Evolutionary conservation across 2,329 filamentous ascomycete species (phyloP).

Genomic region (Aspergillus aculeatus): DNA sequence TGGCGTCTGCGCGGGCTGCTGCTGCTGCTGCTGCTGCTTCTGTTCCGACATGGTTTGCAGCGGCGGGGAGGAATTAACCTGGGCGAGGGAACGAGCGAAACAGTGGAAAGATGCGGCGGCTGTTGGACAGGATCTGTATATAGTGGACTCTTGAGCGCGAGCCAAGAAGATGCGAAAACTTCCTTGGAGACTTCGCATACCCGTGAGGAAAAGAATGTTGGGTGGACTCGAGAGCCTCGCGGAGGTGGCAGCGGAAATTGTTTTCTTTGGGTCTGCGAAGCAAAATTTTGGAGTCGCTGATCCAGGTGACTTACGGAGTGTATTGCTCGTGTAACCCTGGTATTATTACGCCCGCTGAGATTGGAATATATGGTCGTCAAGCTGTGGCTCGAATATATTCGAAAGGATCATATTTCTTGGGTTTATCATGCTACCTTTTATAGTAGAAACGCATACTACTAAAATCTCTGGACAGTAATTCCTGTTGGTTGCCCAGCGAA

Average conservation of each 20-base stretch:
- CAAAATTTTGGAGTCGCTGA: slow-evolving; percentile 9
- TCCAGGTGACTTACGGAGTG: neutral
- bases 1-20: slow-evolving; percentile 1
- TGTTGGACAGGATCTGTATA: slow-evolving; percentile 1
- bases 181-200: slow-evolving; percentile 32
- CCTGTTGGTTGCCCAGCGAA: neutral
- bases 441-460: neutral
- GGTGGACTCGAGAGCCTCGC: neutral
- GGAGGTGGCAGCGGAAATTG: neutral
- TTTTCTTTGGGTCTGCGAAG: neutral
- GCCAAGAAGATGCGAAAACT: slow-evolving; percentile 17
- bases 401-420: too few relatives aligned
- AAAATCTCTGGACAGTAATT: too few relatives aligned
- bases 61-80: slow-evolving; percentile 15
- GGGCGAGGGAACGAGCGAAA: slow-evolving; percentile 9
- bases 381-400: too few relatives aligned
- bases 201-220: slow-evolving; percentile 15
- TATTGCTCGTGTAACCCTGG: slow-evolving; percentile 9
- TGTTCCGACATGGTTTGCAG: slow-evolving; percentile 23
- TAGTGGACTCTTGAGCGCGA: slow-evolving; percentile 10
- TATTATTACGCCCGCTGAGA: slow-evolving; percentile 6
- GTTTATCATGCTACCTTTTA: too few relatives aligned
- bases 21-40: slow-evolving; percentile 7
- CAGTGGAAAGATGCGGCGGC: slow-evolving; percentile 13
- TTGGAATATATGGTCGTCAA: too few relatives aligned